Conservation (phyloP, 305 asterid species). For the Fraxinus latifolia region DNA sequence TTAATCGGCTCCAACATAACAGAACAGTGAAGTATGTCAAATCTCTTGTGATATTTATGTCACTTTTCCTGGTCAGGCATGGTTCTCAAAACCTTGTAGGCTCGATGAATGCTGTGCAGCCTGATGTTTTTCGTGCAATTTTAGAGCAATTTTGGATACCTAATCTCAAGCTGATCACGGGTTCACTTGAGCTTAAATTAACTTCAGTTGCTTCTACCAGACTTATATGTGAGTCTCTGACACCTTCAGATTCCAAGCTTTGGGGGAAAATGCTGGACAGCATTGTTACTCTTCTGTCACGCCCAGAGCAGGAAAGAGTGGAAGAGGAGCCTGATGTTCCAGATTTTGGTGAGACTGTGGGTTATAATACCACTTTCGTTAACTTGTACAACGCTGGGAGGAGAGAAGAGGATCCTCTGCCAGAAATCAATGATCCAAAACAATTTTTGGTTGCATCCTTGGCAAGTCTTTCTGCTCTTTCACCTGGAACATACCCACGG, state of each 20-base stretch:
- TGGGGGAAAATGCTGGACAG: slow-evolving; percentile 90
- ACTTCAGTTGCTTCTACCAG: slow-evolving; percentile 80
- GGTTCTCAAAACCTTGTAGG: slow-evolving; percentile 65
- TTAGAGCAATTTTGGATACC: slow-evolving; percentile 85
- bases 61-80: slow-evolving; percentile 80
- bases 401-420: slow-evolving; percentile 84
- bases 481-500: slow-evolving; percentile 65
- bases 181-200: slow-evolving; percentile 71
- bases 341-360: slow-evolving; percentile 73
- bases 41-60: slow-evolving; percentile 79
- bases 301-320: slow-evolving; percentile 81
- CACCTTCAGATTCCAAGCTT: slow-evolving; percentile 54
- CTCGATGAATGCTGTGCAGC: slow-evolving; percentile 75
- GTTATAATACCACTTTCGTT: slow-evolving; percentile 74
- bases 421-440: slow-evolving; percentile 76
- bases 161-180: slow-evolving; percentile 66
- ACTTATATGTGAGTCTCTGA: slow-evolving; percentile 63
- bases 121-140: slow-evolving; percentile 51
- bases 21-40: slow-evolving; percentile 62
- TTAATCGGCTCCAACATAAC: slow-evolving; percentile 56
- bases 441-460: slow-evolving; percentile 69
- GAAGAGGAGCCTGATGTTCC: slow-evolving; percentile 82
- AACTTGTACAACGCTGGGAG: slow-evolving; percentile 78
- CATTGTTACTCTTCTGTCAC: slow-evolving; percentile 77
- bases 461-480: slow-evolving; percentile 57